phyloP scores from a whole-genome alignment of 2,329 filamentous ascomycete genomes.

The Colletotrichum sojae region DNA sequence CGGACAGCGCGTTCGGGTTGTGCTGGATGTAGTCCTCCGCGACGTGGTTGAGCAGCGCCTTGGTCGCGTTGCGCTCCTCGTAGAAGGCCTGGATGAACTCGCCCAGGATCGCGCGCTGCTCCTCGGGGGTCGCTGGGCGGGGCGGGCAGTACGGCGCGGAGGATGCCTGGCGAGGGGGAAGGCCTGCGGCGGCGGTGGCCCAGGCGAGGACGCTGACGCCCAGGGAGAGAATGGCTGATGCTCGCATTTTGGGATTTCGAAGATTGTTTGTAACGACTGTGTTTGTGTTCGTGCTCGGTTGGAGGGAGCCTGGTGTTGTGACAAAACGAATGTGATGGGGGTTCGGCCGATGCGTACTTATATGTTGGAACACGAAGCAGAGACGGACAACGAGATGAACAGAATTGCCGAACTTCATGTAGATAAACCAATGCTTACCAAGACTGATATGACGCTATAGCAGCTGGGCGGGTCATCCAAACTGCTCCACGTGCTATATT shows the following conservation, averaged over 20 bases:
- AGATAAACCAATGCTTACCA: slow-evolving; percentile 8
- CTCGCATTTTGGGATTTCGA: slow-evolving; percentile 9
- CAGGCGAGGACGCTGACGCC: slow-evolving; percentile 29
- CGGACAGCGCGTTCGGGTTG: slow-evolving; percentile 36
- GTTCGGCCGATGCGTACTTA: background rate
- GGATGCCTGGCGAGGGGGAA: slow-evolving; percentile 2
- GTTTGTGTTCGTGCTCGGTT: background rate
- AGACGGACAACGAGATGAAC: slow-evolving; percentile 6
- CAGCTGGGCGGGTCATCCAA: slow-evolving; percentile 25
- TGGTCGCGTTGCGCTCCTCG: slow-evolving; percentile 23
- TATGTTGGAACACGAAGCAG: slow-evolving; percentile 5
- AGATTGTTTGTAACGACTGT: slow-evolving; percentile 6
- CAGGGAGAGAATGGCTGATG: slow-evolving; percentile 9
- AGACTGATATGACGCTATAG: background rate
- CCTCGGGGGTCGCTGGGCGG: slow-evolving; percentile 2
- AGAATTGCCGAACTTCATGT: slow-evolving; percentile 16
- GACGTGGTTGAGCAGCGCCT: slow-evolving; percentile 32
- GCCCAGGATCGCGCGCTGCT: slow-evolving; percentile 26
- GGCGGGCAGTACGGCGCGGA: slow-evolving; percentile 28
- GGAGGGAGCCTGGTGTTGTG: too few species aligned
- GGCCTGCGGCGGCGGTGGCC: slow-evolving; percentile 11
- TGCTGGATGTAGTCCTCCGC: slow-evolving; percentile 39
- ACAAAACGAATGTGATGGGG: background rate
- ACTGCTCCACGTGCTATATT: slow-evolving; percentile 21
- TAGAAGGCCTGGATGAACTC: slow-evolving; percentile 33